Percentiles rank a stretch among this genome's conserved stretches.
Evolutionary conservation across 140 eudicot species (phyloP).

Genomic region (Stevia rebaudiana): DNA sequence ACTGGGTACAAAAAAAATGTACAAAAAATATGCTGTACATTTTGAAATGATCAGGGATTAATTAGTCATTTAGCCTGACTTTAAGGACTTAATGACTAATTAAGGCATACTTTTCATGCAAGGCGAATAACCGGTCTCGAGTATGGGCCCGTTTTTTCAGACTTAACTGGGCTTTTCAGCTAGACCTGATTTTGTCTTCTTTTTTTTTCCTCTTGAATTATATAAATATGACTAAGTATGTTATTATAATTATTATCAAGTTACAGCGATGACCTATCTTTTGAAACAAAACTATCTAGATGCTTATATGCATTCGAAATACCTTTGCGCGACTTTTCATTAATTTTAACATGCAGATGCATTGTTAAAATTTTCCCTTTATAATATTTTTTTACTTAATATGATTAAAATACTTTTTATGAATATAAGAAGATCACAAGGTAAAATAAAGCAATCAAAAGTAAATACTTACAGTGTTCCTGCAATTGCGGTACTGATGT

Average conservation of each 20-base stretch:
- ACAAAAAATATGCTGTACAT: not conserved
- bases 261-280: not conserved
- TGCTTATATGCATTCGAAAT: not conserved
- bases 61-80: not conserved
- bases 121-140: not conserved
- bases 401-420: too few relatives aligned
- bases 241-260: not conserved
- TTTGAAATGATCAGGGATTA: not conserved
- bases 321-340: not conserved
- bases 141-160: not conserved
- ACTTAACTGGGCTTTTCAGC: not conserved
- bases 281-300: not conserved
- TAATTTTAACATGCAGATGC: not conserved
- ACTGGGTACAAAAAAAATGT: not conserved
- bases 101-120: not conserved
- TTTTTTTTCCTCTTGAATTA: not conserved
- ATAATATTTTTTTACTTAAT: too few relatives aligned
- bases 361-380: too few relatives aligned
- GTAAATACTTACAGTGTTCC: conserved; percentile 71
- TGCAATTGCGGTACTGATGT: conserved; percentile 82
- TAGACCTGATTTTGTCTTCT: not conserved
- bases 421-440: not conserved
- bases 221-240: not conserved
- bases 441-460: conserved; percentile 4
- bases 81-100: not conserved